Percentiles rank a stretch among this genome's conserved stretches.
Conservation (phyloP, 805 yeast species). For the Schwanniomyces polymorphus region DNA sequence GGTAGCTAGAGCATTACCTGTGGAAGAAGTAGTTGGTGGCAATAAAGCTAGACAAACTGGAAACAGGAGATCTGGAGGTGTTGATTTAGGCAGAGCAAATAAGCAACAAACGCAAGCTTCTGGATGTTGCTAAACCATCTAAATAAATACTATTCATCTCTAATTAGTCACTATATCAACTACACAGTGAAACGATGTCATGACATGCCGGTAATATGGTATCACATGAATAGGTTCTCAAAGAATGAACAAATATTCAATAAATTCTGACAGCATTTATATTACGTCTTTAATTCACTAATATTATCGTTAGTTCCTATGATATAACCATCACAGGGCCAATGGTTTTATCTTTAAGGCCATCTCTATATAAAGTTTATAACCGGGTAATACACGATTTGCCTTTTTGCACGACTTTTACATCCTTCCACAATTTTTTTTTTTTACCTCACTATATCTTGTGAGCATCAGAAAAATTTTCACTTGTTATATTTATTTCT, state of each 20-base stretch:
- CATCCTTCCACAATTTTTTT: background rate
- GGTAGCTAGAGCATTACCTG: constrained; percentile 43
- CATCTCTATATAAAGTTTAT: background rate
- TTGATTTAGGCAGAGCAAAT: constrained; percentile 33
- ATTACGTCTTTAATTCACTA: background rate
- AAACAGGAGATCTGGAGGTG: constrained; percentile 31
- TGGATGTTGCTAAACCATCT: constrained; percentile 24
- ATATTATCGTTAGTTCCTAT: background rate
- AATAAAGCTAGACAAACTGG: constrained; percentile 24
- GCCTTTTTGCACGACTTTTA: background rate
- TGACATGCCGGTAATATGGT: background rate
- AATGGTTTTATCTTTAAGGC: background rate
- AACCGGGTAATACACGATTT: background rate
- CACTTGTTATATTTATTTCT: constrained; percentile 11
- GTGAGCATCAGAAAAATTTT: constrained; percentile 4
- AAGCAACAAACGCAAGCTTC: constrained; percentile 20
- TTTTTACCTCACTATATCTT: background rate
- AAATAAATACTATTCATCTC: too few relatives aligned
- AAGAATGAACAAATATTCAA: background rate
- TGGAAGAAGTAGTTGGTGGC: constrained; percentile 33
- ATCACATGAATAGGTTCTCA: background rate
- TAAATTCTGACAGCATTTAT: background rate
- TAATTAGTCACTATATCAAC: too few relatives aligned
- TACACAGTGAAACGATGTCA: background rate
- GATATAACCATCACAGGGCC: background rate